Conservation (phyloP, 208 protist species). For the Jaenimonas drosophilae region DNA sequence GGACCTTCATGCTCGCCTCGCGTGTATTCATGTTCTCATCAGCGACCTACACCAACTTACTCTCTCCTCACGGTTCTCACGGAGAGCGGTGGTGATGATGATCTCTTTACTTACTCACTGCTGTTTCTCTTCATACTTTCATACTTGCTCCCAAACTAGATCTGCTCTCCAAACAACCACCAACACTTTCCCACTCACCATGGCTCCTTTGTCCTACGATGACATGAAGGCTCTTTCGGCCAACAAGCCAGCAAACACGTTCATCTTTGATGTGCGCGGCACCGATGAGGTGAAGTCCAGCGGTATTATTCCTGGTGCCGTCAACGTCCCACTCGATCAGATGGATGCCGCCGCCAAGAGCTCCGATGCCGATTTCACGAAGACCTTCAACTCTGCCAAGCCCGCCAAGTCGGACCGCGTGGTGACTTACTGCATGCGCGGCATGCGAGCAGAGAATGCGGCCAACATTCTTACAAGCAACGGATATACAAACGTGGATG, state of each 20-base stretch:
- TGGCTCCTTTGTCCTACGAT: constrained; percentile 46
- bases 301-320: constrained; percentile 40
- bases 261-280: constrained; percentile 52
- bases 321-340: constrained; percentile 53
- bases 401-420: constrained; percentile 28
- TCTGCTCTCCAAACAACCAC: background rate
- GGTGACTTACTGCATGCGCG: constrained; percentile 59
- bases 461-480: constrained; percentile 14
- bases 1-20: no score
- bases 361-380: constrained; percentile 27
- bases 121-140: no score
- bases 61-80: no score
- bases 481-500: constrained; percentile 47
- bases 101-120: no score
- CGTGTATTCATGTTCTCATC: no score
- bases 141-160: background rate
- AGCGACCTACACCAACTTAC: no score
- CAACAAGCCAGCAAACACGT: constrained; percentile 27
- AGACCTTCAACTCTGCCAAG: constrained; percentile 23
- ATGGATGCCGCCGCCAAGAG: constrained; percentile 31
- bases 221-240: constrained; percentile 42
- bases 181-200: constrained; percentile 2
- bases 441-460: constrained; percentile 41
- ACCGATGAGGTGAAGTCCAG: constrained; percentile 29
- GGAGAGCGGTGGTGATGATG: background rate